Evolutionary conservation across 768 basidiomycete species (phyloP).

Genomic region (Boletus vermiculosoides): DNA sequence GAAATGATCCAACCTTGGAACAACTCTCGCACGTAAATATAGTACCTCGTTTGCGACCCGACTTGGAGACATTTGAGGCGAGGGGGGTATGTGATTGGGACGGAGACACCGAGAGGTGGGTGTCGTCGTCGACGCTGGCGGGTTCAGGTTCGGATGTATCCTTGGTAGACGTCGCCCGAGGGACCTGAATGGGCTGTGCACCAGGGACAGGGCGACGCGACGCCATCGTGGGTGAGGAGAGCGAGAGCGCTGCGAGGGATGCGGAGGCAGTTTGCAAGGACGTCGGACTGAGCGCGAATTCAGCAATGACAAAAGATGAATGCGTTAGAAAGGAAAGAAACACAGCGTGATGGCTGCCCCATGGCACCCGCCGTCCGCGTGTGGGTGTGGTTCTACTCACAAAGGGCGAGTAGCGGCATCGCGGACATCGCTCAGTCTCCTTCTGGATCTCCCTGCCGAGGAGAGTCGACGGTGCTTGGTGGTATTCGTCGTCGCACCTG

Average conservation of each 20-base stretch:
- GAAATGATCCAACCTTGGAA: constrained; percentile 62
- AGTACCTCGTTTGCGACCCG: constrained; percentile 75
- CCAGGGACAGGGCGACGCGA: constrained; percentile 19
- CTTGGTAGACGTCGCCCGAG: not conserved
- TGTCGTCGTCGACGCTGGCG: constrained; percentile 22
- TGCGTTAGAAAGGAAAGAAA: not conserved
- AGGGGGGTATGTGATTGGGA: constrained; percentile 4
- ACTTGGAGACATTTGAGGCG: constrained; percentile 29
- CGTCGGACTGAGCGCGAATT: constrained; percentile 29
- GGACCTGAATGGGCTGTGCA: constrained; percentile 16
- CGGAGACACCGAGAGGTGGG: constrained; percentile 10
- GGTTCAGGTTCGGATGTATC: constrained; percentile 4
- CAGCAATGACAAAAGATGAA: not conserved
- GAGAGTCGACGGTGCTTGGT: constrained; percentile 66
- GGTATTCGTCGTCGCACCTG: constrained; percentile 33
- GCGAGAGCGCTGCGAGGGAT: constrained; percentile 41
- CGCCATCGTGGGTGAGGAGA: constrained; percentile 39
- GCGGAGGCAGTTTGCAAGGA: constrained; percentile 38
- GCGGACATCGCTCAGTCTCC: constrained; percentile 74
- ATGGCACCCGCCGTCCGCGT: not conserved
- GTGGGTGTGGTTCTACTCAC: constrained; percentile 45
- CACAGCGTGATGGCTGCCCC: not conserved
- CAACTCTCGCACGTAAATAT: constrained; percentile 94
- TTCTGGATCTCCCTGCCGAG: constrained; percentile 65
- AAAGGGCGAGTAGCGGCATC: constrained; percentile 73